phyloP scores from a whole-genome alignment of 2,329 filamentous ascomycete species.

The Alternaria sp. region DNA sequence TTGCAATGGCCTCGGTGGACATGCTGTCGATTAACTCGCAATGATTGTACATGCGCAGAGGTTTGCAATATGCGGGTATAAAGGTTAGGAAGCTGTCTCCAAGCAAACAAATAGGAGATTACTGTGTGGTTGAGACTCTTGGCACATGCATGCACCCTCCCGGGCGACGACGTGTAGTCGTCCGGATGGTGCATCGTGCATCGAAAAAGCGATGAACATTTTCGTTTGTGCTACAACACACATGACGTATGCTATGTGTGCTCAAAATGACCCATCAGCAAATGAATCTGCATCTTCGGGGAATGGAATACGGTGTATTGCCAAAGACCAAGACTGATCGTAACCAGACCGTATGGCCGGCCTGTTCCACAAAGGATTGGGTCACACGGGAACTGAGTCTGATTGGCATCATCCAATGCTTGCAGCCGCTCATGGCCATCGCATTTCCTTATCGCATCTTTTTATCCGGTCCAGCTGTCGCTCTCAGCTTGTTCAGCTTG shows the following conservation, averaged over 20 bases:
- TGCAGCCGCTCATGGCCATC: not conserved
- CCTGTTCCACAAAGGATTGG: not conserved
- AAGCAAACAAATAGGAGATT: not conserved
- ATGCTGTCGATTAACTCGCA: not conserved
- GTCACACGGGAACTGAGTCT: not conserved
- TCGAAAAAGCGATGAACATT: no score
- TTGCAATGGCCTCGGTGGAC: not conserved
- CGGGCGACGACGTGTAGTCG: not conserved
- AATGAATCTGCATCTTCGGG: not conserved
- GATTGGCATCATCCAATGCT: not conserved
- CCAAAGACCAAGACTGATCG: not conserved
- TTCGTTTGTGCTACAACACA: no score
- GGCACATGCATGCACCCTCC: not conserved
- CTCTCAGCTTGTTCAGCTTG: slow-evolving; percentile 56
- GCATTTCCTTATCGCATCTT: slow-evolving; percentile 24
- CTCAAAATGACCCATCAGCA: no score
- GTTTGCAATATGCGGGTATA: not conserved
- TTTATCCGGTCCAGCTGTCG: slow-evolving; percentile 40
- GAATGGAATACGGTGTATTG: not conserved
- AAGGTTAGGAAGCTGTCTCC: no score
- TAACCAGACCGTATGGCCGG: not conserved
- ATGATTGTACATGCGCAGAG: not conserved
- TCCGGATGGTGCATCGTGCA: no score
- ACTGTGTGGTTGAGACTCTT: not conserved
- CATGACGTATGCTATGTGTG: no score